phyloP scores from a whole-genome alignment of 225 moss, liverwort and hornwort genomes.

The Rhytidiadelphus loreus region DNA sequence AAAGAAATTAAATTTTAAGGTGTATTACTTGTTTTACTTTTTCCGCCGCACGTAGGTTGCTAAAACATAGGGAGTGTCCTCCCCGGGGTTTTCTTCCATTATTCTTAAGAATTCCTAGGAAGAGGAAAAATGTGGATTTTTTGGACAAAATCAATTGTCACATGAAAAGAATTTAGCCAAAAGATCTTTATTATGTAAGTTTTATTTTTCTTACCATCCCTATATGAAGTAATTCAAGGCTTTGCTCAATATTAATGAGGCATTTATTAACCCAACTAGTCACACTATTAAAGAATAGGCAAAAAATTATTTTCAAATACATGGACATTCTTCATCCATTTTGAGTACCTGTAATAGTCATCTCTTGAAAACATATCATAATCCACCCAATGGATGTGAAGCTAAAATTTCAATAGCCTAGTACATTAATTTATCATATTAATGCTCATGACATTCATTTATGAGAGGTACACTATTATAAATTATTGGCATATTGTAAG shows the following conservation, averaged over 20 bases:
- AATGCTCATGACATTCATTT: not conserved
- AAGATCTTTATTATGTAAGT: not conserved
- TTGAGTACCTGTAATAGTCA: accelerated
- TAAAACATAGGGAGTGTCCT: no score
- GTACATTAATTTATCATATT: not conserved
- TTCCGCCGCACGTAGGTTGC: no score
- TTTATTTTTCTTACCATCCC: not conserved
- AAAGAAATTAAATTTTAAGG: no score
- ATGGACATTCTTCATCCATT: accelerated
- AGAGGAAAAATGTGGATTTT: not conserved
- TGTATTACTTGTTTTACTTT: no score
- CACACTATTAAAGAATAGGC: accelerated
- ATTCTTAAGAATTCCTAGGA: accelerated
- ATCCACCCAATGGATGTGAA: not conserved
- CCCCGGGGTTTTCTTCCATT: not conserved
- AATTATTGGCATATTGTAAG: not conserved
- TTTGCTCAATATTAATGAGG: not conserved
- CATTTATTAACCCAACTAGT: not conserved
- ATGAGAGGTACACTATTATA: accelerated
- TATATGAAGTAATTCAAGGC: not conserved
- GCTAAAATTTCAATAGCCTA: not conserved
- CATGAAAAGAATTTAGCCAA: not conserved
- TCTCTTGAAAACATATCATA: not conserved
- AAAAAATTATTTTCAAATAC: not conserved
- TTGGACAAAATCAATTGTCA: not conserved